phyloP scores from a whole-genome alignment of 2,329 filamentous ascomycete species.

The Cytospora paraplurivora region DNA sequence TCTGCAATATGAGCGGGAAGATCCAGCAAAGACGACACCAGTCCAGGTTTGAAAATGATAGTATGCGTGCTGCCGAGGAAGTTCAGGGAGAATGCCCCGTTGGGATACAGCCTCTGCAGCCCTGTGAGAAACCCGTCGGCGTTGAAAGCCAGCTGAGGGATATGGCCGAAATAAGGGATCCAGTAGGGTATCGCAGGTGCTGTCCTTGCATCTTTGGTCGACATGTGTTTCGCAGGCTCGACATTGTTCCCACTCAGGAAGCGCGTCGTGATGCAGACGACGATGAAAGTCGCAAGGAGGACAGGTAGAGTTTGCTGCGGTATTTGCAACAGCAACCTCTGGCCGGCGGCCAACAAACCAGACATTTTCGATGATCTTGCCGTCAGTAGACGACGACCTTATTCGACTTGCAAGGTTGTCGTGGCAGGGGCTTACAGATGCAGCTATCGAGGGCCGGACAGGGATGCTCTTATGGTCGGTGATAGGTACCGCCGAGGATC shows the following conservation, averaged over 20 bases:
- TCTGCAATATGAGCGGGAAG: conserved; percentile 36
- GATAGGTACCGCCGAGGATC: neutral
- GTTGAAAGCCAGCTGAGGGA: conserved; percentile 38
- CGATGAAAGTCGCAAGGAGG: conserved; percentile 18
- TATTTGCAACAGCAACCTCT: conserved; percentile 12
- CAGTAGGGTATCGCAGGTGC: conserved; percentile 36
- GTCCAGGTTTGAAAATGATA: conserved; percentile 39
- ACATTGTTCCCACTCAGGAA: conserved; percentile 20
- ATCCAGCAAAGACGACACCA: conserved; percentile 36
- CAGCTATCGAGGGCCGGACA: neutral
- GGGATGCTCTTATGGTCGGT: neutral
- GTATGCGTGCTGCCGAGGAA: conserved; percentile 39
- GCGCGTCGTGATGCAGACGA: conserved; percentile 26
- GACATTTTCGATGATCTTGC: conserved; percentile 11
- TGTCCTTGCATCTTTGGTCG: conserved; percentile 1
- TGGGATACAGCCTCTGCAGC: conserved; percentile 37
- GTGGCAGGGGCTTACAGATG: neutral
- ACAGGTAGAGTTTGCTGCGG: conserved; percentile 12
- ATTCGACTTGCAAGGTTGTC: neutral
- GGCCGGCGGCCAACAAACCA: neutral
- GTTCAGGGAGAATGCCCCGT: conserved; percentile 42
- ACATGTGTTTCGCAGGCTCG: neutral
- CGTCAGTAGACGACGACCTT: neutral
- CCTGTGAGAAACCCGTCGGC: conserved; percentile 36
- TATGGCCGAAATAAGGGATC: conserved; percentile 42